Evolutionary conservation across 257 asterid species (phyloP).

Genomic region (Forsythia suspensa): DNA sequence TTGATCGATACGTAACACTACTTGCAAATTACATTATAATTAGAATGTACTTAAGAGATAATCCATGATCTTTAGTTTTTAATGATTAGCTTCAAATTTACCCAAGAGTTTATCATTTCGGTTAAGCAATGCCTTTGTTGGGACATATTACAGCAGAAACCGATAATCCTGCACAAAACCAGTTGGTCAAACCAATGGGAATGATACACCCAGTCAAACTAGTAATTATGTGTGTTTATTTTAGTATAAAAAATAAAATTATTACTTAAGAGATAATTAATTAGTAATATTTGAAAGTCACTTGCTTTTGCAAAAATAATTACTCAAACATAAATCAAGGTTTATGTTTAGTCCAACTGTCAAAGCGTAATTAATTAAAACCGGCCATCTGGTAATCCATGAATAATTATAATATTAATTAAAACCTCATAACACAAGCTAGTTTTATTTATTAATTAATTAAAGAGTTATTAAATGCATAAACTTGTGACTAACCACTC

Average conservation of each 20-base stretch:
- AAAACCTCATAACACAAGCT: slow-evolving; percentile 19
- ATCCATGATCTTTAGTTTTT: not conserved
- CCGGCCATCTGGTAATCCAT: not conserved
- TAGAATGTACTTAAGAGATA: not conserved
- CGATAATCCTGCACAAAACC: not conserved
- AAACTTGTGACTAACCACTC: not conserved
- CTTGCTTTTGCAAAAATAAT: slow-evolving; percentile 19
- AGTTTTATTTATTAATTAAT: not conserved
- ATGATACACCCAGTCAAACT: not conserved
- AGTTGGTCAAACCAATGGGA: not conserved
- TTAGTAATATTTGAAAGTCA: not conserved
- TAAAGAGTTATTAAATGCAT: slow-evolving; percentile 19
- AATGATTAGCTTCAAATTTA: not conserved
- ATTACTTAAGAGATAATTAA: not conserved
- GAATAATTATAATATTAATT: not conserved
- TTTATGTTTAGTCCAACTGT: slow-evolving; percentile 26
- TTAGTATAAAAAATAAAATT: not conserved
- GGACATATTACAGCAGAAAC: not conserved
- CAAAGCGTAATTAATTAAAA: slow-evolving; percentile 11
- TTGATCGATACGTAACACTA: not conserved
- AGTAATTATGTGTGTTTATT: not conserved
- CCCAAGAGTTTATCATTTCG: not conserved
- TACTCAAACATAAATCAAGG: slow-evolving; percentile 32
- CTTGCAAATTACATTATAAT: not conserved
- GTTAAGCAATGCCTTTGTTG: not conserved